These are phyloP conservation scores for Lecanicillium sp. DNA, from an alignment of 2,329 filamentous ascomycete genomes.

Conservation along the genomic window DNA sequence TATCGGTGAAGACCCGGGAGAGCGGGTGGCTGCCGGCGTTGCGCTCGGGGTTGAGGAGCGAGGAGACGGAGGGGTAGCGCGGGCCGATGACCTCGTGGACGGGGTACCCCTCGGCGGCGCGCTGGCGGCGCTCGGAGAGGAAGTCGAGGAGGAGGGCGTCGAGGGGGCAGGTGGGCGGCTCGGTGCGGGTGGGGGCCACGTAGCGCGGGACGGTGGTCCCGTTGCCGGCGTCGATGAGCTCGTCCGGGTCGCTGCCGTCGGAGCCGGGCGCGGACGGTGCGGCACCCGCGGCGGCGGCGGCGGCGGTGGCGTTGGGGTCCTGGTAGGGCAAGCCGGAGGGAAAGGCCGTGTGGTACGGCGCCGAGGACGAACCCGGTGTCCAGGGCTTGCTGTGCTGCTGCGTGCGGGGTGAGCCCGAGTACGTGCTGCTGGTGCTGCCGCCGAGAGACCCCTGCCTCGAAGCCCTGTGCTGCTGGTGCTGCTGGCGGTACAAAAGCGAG, in stretches of 20 bases:
- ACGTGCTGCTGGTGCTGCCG: background rate
- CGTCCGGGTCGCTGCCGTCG: conserved; percentile 4
- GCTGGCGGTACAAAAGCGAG: conserved; percentile 12
- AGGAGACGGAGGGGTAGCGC: conserved; percentile 71
- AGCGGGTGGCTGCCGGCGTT: conserved; percentile 64
- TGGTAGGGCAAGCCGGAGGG: conserved; percentile 1
- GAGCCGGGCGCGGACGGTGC: background rate
- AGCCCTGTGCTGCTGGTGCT: background rate
- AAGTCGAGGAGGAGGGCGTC: conserved; percentile 79
- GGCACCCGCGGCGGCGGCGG: background rate
- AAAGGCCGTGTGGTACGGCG: background rate
- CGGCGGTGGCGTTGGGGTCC: background rate
- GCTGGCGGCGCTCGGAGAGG: conserved; percentile 60
- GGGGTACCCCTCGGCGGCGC: conserved; percentile 58
- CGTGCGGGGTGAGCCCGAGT: background rate
- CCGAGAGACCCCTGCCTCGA: background rate
- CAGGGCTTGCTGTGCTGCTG: background rate
- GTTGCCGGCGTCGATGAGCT: conserved; percentile 4
- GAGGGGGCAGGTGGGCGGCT: conserved; percentile 65
- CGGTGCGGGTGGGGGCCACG: conserved; percentile 47
- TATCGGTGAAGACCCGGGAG: conserved; percentile 80
- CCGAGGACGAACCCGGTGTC: background rate
- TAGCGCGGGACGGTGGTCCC: conserved; percentile 17
- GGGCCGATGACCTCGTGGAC: conserved; percentile 65
- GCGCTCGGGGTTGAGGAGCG: conserved; percentile 65